A percentile compares a stretch with the other conserved stretches of the same genome.
phyloP scores from a whole-genome alignment of 225 moss, liverwort and hornwort genomes.

The Pseudisothecium myosuroides region DNA sequence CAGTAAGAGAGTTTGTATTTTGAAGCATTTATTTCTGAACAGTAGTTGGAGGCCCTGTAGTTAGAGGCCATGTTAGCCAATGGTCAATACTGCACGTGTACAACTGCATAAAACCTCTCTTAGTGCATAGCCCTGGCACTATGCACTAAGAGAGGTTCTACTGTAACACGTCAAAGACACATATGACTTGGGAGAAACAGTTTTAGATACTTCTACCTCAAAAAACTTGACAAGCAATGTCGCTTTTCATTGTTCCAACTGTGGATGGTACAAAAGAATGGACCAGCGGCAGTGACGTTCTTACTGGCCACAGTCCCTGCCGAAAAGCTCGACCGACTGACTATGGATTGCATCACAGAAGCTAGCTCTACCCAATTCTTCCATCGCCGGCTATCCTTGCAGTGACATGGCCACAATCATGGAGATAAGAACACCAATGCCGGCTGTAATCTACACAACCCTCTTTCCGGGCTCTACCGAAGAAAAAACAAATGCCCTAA shows the following conservation, averaged over 20 bases:
- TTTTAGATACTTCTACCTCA: background rate
- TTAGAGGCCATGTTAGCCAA: too few relatives aligned
- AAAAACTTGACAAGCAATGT: background rate
- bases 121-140: too few relatives aligned
- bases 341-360: background rate
- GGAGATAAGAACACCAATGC: constrained; percentile 13
- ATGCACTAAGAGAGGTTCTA: too few relatives aligned
- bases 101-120: too few relatives aligned
- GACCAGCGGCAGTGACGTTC: constrained; percentile 17
- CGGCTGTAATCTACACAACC: constrained; percentile 22
- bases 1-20: too few relatives aligned
- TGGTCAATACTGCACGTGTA: too few relatives aligned
- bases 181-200: background rate
- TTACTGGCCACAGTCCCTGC: constrained; percentile 4
- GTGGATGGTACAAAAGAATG: constrained; percentile 33
- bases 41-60: too few relatives aligned
- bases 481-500: background rate
- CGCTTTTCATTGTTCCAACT: constrained; percentile 8
- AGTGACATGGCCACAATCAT: constrained; percentile 16
- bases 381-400: background rate
- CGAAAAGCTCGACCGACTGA: constrained; percentile 1
- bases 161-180: too few relatives aligned
- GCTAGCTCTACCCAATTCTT: background rate
- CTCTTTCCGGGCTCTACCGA: constrained; percentile 1
- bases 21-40: too few relatives aligned